Evolutionary conservation across 1,139 yeast genomes (phyloP).

Genomic region (Zygoascus meyerae): DNA sequence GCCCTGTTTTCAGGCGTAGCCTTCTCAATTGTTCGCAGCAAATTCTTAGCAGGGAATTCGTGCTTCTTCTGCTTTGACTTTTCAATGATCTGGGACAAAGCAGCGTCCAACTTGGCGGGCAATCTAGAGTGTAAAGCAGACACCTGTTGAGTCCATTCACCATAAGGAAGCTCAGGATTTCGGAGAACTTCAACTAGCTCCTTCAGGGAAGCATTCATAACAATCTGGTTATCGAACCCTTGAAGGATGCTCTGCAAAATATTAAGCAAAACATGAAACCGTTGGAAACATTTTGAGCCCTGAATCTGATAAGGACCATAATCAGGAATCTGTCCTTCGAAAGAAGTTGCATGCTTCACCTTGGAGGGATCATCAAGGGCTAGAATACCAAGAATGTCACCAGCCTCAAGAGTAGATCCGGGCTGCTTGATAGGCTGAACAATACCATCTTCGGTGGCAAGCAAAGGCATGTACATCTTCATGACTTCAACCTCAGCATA

Average conservation of each 20-base stretch:
- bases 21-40: constrained; percentile 56
- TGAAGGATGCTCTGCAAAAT: constrained; percentile 71
- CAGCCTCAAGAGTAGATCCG: constrained; percentile 94
- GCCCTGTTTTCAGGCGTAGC: constrained; percentile 45
- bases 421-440: constrained; percentile 95
- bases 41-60: constrained; percentile 90
- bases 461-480: constrained; percentile 74
- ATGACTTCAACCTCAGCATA: constrained; percentile 98
- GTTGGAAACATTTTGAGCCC: constrained; percentile 82
- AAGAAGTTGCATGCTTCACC: constrained; percentile 94
- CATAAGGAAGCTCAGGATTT: constrained; percentile 78
- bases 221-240: constrained; percentile 94
- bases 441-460: constrained; percentile 88
- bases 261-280: constrained; percentile 52
- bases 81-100: constrained; percentile 59
- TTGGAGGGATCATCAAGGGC: constrained; percentile 94
- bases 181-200: constrained; percentile 66
- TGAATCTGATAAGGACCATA: constrained; percentile 74
- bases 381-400: constrained; percentile 91
- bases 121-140: constrained; percentile 91
- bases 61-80: constrained; percentile 54
- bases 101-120: constrained; percentile 68
- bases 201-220: constrained; percentile 76
- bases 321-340: constrained; percentile 88
- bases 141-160: constrained; percentile 81